Percentiles rank a stretch among this genome's conserved stretches.
Evolutionary conservation across 2,329 filamentous ascomycete genomes (phyloP).

Genomic region (Trichothecium sympodiale): DNA sequence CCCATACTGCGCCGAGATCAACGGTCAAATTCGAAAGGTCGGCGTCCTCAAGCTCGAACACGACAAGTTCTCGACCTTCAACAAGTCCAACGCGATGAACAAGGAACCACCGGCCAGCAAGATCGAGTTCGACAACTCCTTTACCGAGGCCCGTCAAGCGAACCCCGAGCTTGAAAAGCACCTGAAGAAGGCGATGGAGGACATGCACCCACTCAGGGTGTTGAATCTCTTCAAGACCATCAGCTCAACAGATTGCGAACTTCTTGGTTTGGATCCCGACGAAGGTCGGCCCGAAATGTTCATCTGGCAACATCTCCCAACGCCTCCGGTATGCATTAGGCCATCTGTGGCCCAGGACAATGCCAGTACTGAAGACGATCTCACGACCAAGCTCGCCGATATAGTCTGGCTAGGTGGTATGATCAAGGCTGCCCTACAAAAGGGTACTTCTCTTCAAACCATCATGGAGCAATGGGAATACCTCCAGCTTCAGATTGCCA

Average conservation of each 20-base stretch:
- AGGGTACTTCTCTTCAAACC: conserved; percentile 74
- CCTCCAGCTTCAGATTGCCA: conserved; percentile 84
- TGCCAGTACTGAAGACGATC: conserved; percentile 89
- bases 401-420: conserved; percentile 88
- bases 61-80: conserved; percentile 82
- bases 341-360: conserved; percentile 90
- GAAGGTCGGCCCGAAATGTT: conserved; percentile 94
- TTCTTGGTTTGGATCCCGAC: conserved; percentile 76
- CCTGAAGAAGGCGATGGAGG: conserved; percentile 83
- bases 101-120: conserved; percentile 79
- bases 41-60: conserved; percentile 89
- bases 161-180: conserved; percentile 85
- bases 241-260: conserved; percentile 73
- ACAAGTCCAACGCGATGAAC: conserved; percentile 75
- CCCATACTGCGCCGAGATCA: conserved; percentile 68
- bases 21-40: conserved; percentile 86
- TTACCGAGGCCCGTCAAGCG: conserved; percentile 64
- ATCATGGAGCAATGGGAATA: conserved; percentile 99
- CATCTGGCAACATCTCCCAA: conserved; percentile 92
- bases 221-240: conserved; percentile 89
- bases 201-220: conserved; percentile 80
- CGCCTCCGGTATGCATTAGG: conserved; percentile 85
- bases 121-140: conserved; percentile 74
- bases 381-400: conserved; percentile 93
- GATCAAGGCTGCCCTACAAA: conserved; percentile 70